Conservation (phyloP, 345 rosid species). For the Salix udensis region DNA sequence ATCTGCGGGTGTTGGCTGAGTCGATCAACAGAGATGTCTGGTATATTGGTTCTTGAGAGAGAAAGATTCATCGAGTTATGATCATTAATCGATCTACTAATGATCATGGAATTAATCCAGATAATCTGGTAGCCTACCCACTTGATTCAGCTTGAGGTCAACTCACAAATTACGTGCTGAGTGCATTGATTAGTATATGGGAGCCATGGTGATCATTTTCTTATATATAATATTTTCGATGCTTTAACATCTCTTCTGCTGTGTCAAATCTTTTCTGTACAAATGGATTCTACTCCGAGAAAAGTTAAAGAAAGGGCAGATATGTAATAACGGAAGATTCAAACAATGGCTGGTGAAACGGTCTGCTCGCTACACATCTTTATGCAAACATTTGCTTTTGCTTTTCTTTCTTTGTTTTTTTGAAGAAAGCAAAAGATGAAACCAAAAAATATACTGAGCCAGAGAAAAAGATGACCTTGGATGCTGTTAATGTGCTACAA, state of each 20-base stretch:
- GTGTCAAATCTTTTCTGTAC: background rate
- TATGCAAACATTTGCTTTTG: constrained; percentile 37
- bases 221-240: background rate
- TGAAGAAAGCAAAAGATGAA: constrained; percentile 41
- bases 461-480: constrained; percentile 29
- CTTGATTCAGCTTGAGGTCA: background rate
- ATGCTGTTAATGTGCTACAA: constrained; percentile 30
- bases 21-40: too few relatives aligned
- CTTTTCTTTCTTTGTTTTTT: constrained; percentile 32
- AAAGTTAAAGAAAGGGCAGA: constrained; percentile 16
- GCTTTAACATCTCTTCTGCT: background rate
- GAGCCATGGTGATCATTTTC: background rate
- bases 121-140: background rate
- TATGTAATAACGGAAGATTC: constrained; percentile 21
- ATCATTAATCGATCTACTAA: too few relatives aligned
- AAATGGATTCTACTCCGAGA: background rate
- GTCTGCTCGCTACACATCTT: constrained; percentile 27
- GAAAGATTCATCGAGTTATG: too few relatives aligned
- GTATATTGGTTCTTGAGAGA: too few relatives aligned
- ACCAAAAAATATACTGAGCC: constrained; percentile 19
- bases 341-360: constrained; percentile 32
- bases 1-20: too few relatives aligned
- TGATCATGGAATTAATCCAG: too few relatives aligned
- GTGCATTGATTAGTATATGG: background rate
- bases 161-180: background rate